phyloP scores from a whole-genome alignment of 768 basidiomycete species.

The Phylloporus arenicola region DNA sequence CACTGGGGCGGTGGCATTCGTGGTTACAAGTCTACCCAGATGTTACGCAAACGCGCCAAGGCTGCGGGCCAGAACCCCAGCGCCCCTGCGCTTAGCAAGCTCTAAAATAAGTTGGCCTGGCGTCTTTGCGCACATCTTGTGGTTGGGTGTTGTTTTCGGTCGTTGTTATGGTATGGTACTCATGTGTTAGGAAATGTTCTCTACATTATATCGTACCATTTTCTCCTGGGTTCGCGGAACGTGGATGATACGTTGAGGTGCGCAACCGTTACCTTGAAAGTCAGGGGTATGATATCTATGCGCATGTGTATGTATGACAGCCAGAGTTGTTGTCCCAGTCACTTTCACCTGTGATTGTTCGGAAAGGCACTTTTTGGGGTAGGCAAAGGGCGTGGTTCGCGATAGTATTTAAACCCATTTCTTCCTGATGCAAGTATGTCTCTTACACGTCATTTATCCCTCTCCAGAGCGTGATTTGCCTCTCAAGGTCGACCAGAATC shows the following conservation, averaged over 20 bases:
- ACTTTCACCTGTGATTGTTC: too few species aligned
- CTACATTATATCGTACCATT: slow-evolving; percentile 8
- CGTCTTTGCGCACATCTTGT: not conserved
- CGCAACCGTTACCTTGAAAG: too few species aligned
- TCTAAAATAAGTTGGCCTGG: slow-evolving; percentile 36
- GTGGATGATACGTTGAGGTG: not conserved
- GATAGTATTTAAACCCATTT: too few species aligned
- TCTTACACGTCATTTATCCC: not conserved
- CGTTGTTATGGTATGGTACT: slow-evolving; percentile 10
- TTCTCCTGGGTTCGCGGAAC: not conserved
- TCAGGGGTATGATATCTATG: too few species aligned
- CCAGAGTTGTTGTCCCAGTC: too few species aligned
- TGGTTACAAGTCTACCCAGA: slow-evolving; percentile 91
- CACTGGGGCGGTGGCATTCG: slow-evolving; percentile 96
- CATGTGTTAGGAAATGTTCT: slow-evolving; percentile 16
- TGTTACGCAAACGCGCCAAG: slow-evolving; percentile 92
- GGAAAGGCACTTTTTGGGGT: too few species aligned
- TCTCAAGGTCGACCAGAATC: slow-evolving; percentile 42
- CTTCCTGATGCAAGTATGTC: slow-evolving; percentile 20
- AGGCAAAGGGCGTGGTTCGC: too few species aligned
- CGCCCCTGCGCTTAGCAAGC: slow-evolving; percentile 56
- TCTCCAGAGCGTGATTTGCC: not conserved
- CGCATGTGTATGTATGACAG: too few species aligned
- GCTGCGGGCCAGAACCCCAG: slow-evolving; percentile 67
- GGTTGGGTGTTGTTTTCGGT: slow-evolving; percentile 1